These are phyloP conservation scores for Capsicum chinense DNA, from an alignment of 257 asterid species.

Conservation along the genomic window DNA sequence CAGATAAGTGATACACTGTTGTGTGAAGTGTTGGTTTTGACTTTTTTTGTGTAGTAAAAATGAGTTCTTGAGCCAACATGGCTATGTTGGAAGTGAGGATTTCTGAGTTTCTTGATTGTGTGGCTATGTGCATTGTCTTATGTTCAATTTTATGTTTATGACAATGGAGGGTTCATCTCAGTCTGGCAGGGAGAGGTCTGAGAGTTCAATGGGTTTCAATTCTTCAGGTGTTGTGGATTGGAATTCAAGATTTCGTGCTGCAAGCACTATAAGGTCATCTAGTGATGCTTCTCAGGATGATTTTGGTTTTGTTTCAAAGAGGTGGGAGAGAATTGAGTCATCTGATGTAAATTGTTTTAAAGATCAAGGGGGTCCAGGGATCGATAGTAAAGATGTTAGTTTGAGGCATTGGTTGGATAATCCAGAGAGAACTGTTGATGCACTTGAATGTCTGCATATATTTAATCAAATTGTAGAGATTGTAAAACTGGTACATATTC, in stretches of 20 bases:
- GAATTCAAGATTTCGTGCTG: constrained; percentile 54
- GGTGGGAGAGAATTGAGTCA: constrained; percentile 47
- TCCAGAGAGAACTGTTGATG: constrained; percentile 74
- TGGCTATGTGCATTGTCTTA: constrained; percentile 39
- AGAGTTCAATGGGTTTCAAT: constrained; percentile 65
- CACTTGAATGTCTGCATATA: constrained; percentile 83
- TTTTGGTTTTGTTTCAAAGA: constrained; percentile 55
- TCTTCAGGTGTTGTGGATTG: constrained; percentile 53
- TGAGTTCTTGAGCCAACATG: constrained; percentile 53
- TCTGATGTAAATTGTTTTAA: constrained; percentile 39
- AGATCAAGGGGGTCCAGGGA: constrained; percentile 35
- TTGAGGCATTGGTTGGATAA: constrained; percentile 93
- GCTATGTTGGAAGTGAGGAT: constrained; percentile 42
- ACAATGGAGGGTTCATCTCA: constrained; percentile 87
- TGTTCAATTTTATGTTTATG: constrained; percentile 39
- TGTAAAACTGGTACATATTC: constrained; percentile 76
- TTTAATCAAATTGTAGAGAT: constrained; percentile 83
- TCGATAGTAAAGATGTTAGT: constrained; percentile 58
- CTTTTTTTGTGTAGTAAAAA: constrained; percentile 30
- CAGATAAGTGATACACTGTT: background rate
- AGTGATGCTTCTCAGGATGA: constrained; percentile 56
- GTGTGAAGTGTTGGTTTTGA: background rate
- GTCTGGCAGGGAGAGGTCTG: constrained; percentile 78
- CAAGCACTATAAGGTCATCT: constrained; percentile 32
- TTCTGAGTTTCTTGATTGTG: constrained; percentile 33